Base-by-base conservation (phyloP, 2,329 filamentous ascomycete species). In the Blastomyces parvus region DNA sequence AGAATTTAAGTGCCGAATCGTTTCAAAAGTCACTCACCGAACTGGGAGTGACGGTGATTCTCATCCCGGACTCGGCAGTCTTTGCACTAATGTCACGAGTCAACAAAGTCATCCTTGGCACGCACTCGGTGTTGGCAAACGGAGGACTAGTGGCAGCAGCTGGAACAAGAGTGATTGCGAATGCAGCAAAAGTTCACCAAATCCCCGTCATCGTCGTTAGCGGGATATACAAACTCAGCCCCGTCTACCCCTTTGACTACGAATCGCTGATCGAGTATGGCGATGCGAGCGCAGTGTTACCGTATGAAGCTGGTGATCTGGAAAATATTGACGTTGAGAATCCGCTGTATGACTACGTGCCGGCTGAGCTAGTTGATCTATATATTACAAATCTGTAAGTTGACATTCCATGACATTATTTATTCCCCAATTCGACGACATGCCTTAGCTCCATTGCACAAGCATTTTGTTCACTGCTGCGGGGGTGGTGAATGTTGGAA, bases 71-170 rank as follows among this genome's bases (percentile, higher is more conserved):
- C 75, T 88, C 87, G 8, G 89, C 91, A 11, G 84, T 96, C 62
- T 95, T 92, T 78, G 91, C 92, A 0, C 89, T 97, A 70, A 97
- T 99, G 90, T 89, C 92, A 9, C 86, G 89, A 65, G 90, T 97
- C 69, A 95, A 93, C 81, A 97, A 97, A 79, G 93, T 99, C 65
- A 89, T 99, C 59, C 81, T 99, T 7, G 88, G 89, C 14, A 93
- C 93, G 6, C 88, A 92, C 71, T 88, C 89, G 3, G 90, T 99
- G 36, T 86, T 95, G 56, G 90, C 90, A 59, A 94, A 96, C 70
- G 94, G 94, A 60, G 89, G 89, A 7, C 84, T 96, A 33, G 83
- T 97, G 36, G 89, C 91, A 22, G 88, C 91, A 50, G 86, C 89
- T 5, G 94, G 94, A n/a, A 89, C 90, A 11, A 86, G 86, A 25